Percentiles rank a stretch among this genome's conserved stretches.
These are phyloP conservation scores for Trichophyton schoenleinii DNA, from an alignment of 2,329 filamentous ascomycete genomes.

Conservation along the genomic window DNA sequence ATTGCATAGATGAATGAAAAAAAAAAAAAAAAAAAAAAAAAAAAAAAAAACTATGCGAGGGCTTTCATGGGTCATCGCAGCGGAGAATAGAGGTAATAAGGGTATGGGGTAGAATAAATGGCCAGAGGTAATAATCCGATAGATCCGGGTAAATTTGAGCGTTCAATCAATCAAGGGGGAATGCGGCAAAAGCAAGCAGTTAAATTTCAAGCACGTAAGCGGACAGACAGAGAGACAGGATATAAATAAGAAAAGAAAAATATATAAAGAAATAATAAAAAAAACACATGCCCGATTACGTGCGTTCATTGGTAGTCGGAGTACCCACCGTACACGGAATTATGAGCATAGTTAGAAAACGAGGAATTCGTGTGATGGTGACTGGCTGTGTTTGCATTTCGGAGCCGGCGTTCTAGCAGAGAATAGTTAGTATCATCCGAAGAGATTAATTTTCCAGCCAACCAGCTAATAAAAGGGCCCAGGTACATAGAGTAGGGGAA, in stretches of 20 bases:
- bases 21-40: not conserved
- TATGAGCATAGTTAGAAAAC: constrained; percentile 20
- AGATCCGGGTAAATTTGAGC: not conserved
- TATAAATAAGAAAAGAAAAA: not conserved
- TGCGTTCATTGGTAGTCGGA: constrained; percentile 23
- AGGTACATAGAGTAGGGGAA: not conserved
- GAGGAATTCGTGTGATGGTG: constrained; percentile 15
- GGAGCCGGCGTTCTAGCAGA: constrained; percentile 27
- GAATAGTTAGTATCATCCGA: not conserved
- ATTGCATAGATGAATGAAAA: not conserved
- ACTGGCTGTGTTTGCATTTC: constrained; percentile 17
- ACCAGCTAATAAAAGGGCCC: not conserved
- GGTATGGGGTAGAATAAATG: not conserved
- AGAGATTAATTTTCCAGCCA: not conserved
- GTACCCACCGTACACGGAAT: constrained; percentile 24
- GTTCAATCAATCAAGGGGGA: not conserved
- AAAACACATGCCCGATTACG: not conserved
- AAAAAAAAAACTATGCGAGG: not conserved
- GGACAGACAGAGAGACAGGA: no score
- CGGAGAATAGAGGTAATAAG: not conserved
- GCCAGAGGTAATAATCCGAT: no score
- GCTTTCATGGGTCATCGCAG: constrained; percentile 3
- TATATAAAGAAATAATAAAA: not conserved
- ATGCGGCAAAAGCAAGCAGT: not conserved
- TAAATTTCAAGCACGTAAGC: no score